phyloP scores from a whole-genome alignment of 306 rosid species.

The Ormosia semicastrata region DNA sequence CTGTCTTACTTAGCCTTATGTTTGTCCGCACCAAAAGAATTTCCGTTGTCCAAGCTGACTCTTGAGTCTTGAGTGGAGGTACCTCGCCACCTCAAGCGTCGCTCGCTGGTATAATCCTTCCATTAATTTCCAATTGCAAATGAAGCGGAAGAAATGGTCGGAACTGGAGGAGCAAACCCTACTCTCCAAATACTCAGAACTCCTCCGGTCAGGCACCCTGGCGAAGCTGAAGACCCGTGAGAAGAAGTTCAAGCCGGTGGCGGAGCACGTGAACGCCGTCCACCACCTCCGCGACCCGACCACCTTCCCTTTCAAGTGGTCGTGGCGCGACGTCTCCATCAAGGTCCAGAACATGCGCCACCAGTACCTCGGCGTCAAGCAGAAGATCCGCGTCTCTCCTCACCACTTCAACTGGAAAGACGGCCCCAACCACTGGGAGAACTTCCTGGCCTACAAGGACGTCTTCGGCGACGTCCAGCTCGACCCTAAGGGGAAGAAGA shows the following conservation, averaged over 20 bases:
- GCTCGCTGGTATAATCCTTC: too few relatives aligned
- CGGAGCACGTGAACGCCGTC: constrained; percentile 75
- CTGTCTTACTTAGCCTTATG: too few relatives aligned
- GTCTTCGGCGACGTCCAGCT: constrained; percentile 84
- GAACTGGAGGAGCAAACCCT: constrained; percentile 85
- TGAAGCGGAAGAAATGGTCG: constrained; percentile 99
- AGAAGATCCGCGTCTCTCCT: constrained; percentile 72
- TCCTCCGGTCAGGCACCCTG: constrained; percentile 60
- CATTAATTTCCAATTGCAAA: background rate
- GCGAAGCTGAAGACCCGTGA: constrained; percentile 87
- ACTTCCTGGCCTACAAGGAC: constrained; percentile 76
- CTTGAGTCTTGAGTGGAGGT: too few relatives aligned
- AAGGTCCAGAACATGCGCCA: constrained; percentile 99
- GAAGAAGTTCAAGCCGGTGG: constrained; percentile 94
- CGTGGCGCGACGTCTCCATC: constrained; percentile 97
- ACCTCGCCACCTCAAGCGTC: too few relatives aligned
- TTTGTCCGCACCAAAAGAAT: too few relatives aligned
- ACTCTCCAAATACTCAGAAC: constrained; percentile 70
- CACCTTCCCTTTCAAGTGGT: constrained; percentile 85
- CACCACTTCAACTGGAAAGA: constrained; percentile 85
- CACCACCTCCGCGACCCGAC: constrained; percentile 69
- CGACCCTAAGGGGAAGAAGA: constrained; percentile 25
- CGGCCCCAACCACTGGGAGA: constrained; percentile 87
- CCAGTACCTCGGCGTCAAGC: constrained; percentile 92
- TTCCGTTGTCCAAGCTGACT: too few relatives aligned